Percentiles rank a stretch among this genome's conserved stretches.
phyloP scores from a whole-genome alignment of 176 grass and related monocot genomes.

The Secale cereale region DNA sequence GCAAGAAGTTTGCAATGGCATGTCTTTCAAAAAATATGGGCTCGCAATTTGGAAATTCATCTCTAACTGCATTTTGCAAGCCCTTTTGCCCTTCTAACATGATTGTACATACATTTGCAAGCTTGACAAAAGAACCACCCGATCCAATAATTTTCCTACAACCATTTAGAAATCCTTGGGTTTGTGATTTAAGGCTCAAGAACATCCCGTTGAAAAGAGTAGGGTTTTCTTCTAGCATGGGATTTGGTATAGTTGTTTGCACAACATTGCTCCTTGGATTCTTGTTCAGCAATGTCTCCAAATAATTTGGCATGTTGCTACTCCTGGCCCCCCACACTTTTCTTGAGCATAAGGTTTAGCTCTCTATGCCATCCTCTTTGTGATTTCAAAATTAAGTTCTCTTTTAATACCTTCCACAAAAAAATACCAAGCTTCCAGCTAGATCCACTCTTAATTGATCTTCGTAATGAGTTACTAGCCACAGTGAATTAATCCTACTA shows the following conservation, averaged over 20 bases:
- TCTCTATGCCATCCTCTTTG: not conserved
- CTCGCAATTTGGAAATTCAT: no score
- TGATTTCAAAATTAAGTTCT: not conserved
- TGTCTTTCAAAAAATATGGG: no score
- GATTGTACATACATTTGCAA: not conserved
- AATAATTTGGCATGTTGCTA: not conserved
- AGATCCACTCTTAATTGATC: not conserved
- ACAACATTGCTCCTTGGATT: not conserved
- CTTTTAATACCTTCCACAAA: not conserved
- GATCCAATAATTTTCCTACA: not conserved
- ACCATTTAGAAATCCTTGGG: not conserved
- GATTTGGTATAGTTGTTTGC: not conserved
- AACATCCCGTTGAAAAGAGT: not conserved
- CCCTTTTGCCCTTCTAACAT: no score
- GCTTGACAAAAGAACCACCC: not conserved
- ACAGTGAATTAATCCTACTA: not conserved
- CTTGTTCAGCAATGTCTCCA: not conserved
- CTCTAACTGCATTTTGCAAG: no score
- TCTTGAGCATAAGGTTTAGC: not conserved
- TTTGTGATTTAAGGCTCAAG: not conserved
- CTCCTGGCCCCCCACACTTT: not conserved
- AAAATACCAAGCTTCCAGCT: not conserved
- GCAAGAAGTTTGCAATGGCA: no score
- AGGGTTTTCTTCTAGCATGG: not conserved
- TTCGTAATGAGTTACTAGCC: not conserved